Base-by-base conservation (phyloP, 352 stramenopile genomes). In the Pythium chondricola region DNA sequence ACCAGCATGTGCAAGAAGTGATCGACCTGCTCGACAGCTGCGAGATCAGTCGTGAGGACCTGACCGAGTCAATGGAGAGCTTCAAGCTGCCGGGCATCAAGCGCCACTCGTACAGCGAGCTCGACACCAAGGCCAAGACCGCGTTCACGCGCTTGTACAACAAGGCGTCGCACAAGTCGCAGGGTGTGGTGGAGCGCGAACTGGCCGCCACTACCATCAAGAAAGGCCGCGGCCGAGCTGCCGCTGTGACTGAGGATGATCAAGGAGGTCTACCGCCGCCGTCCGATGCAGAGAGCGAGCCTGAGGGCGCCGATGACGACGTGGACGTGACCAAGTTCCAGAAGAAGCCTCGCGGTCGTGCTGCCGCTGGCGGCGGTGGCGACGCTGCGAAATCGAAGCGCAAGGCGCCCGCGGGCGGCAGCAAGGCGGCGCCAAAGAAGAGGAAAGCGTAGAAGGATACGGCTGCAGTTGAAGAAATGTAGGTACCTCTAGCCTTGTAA, bases 21-120 rank as follows among this genome's bases (percentile, higher is more conserved):
- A 98, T 99, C 46, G 71, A 83, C 16, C 69, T 98, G 26, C 88
- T 99, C 56, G 95, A 99, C 59, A 78, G 91, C 38, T 99, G 98
- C 61, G 96, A 97, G 38, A 87, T 99, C 43, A 95, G 77, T 42
- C 87, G 95, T 35, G 96, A 99, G 62, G 96, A 99, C 64, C 56
- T 99, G 18, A 96, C 98, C 10, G 97, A 99, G 64, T 97, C 93
- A 17, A 89, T 98, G 69, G 88, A 98, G 54, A 85, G 71, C 58
- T 90, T 94, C 61, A 85, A 88, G 57, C 74, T 95, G 46, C 71
- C 72, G 6, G 78, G 75, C 27, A 58, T 92, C 42, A 85, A 86
- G 52, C 74, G 77, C 21, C 68, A 92, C 40, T 82, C 76, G 37
- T 90, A 90, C 63, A 54, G 52, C 1, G 67, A 92, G 36, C 70